phyloP scores from a whole-genome alignment of 208 protist species.

The Acanthamoeba sp. region DNA sequence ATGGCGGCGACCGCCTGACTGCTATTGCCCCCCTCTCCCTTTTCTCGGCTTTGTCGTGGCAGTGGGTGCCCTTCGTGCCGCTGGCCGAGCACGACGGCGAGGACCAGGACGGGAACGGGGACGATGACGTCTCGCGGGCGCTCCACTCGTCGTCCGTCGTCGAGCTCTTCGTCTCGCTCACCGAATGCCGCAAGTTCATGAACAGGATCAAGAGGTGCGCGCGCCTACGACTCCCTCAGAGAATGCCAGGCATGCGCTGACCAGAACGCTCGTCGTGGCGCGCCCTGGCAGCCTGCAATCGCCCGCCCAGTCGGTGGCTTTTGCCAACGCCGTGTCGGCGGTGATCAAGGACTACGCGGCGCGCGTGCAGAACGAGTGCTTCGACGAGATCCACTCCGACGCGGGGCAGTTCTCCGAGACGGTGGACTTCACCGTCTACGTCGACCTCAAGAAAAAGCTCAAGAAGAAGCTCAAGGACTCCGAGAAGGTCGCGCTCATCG shows the following conservation, averaged over 20 bases:
- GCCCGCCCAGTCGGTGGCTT: neutral
- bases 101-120: neutral
- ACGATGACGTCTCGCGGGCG: neutral
- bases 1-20: too few relatives aligned
- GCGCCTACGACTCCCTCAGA: too few relatives aligned
- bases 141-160: conserved; percentile 62
- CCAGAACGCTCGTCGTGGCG: too few relatives aligned
- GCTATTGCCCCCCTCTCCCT: neutral
- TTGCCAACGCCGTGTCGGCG: conserved; percentile 14
- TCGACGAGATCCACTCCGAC: conserved; percentile 68
- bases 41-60: too few relatives aligned
- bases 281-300: neutral
- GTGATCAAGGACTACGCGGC: conserved; percentile 50
- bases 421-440: conserved; percentile 69
- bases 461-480: conserved; percentile 67
- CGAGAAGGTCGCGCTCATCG: conserved; percentile 50
- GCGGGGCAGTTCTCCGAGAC: conserved; percentile 43
- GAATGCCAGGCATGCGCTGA: too few relatives aligned
- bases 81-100: neutral
- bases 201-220: conserved; percentile 7
- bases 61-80: conserved; percentile 66
- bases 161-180: conserved; percentile 49
- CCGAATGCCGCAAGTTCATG: conserved; percentile 39
- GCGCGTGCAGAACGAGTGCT: conserved; percentile 47
- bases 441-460: conserved; percentile 48